Percentiles rank a stretch among this genome's conserved stretches.
These are phyloP conservation scores for Aspergillus bridgeri DNA, from an alignment of 495 filamentous ascomycete genomes.

Conservation along the genomic window DNA sequence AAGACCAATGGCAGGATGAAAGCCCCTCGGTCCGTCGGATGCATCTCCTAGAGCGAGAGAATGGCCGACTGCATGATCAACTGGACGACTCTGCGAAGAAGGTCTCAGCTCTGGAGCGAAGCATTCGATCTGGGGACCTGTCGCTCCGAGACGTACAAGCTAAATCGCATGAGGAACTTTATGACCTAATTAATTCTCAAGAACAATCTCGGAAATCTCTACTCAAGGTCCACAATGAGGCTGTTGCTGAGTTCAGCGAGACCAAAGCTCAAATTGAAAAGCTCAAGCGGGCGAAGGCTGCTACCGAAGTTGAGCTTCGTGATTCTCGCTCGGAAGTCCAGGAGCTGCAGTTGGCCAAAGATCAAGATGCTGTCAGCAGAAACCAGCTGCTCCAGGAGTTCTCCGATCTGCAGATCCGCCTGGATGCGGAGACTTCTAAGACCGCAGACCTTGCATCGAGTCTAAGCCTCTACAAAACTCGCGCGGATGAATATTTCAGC, in stretches of 20 bases:
- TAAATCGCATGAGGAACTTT: slow-evolving; percentile 90
- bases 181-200: slow-evolving; percentile 89
- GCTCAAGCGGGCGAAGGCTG: slow-evolving; percentile 71
- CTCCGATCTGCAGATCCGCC: slow-evolving; percentile 86
- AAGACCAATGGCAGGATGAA: slow-evolving; percentile 69
- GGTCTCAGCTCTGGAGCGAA: slow-evolving; percentile 84
- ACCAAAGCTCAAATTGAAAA: slow-evolving; percentile 84
- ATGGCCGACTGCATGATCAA: slow-evolving; percentile 88
- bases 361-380: slow-evolving; percentile 80
- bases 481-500: slow-evolving; percentile 95
- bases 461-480: slow-evolving; percentile 83
- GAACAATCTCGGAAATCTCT: slow-evolving; percentile 82
- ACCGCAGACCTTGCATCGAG: slow-evolving; percentile 79
- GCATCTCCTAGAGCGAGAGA: slow-evolving; percentile 89
- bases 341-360: slow-evolving; percentile 69
- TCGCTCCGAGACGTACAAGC: slow-evolving; percentile 90
- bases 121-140: slow-evolving; percentile 81
- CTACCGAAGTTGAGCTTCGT: slow-evolving; percentile 84
- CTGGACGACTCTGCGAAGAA: slow-evolving; percentile 94
- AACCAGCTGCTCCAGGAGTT: slow-evolving; percentile 89
- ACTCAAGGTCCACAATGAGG: slow-evolving; percentile 78
- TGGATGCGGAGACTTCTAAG: slow-evolving; percentile 85
- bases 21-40: slow-evolving; percentile 78
- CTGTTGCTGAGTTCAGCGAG: slow-evolving; percentile 78
- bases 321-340: slow-evolving; percentile 80